Conservation (phyloP, 768 basidiomycete genomes). For the Chalciporus chontae region DNA sequence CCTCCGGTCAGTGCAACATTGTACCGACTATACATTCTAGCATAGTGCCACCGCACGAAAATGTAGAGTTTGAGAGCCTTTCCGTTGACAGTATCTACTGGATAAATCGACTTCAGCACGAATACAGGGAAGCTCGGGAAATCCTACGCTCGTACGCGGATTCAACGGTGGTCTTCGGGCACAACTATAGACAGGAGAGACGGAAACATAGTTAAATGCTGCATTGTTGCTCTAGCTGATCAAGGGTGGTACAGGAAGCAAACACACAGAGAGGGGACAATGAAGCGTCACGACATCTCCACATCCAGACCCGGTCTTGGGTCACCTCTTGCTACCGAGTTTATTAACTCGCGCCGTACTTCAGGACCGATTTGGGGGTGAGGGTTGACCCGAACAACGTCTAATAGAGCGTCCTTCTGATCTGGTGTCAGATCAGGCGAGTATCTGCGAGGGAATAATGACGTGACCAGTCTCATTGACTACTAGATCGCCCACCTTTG, state of each 20-base stretch:
- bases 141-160: too few species aligned
- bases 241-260: background rate
- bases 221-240: background rate
- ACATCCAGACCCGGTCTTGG: slow-evolving; percentile 65
- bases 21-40: background rate
- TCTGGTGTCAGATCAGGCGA: slow-evolving; percentile 92
- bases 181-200: too few species aligned
- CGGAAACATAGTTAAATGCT: background rate
- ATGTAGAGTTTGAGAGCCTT: too few species aligned
- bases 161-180: too few species aligned
- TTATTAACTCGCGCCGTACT: slow-evolving; percentile 86
- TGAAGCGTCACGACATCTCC: slow-evolving; percentile 46
- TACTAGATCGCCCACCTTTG: slow-evolving; percentile 61
- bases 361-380: slow-evolving; percentile 89
- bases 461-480: background rate
- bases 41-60: too few species aligned
- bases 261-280: background rate
- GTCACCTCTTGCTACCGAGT: slow-evolving; percentile 82
- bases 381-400: slow-evolving; percentile 81
- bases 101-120: too few species aligned
- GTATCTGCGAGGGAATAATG: slow-evolving; percentile 53
- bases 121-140: too few species aligned
- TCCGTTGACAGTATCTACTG: too few species aligned
- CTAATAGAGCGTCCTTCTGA: slow-evolving; percentile 95
- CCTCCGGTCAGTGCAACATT: background rate